These are phyloP conservation scores for Podaxis rugospora DNA, from an alignment of 768 basidiomycete genomes.

Conservation along the genomic window DNA sequence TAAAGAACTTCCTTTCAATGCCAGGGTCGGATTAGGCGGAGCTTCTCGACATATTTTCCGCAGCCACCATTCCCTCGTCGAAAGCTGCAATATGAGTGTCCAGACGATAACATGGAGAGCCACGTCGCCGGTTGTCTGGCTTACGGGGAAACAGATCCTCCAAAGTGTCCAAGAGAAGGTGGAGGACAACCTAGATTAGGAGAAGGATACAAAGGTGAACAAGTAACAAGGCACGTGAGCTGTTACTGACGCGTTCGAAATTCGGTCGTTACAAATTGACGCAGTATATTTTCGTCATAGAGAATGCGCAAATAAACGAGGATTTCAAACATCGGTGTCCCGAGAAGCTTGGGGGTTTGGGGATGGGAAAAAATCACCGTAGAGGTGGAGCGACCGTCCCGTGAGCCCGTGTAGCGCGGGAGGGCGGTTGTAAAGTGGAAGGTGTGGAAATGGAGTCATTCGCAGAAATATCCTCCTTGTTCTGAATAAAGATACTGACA, in stretches of 20 bases:
- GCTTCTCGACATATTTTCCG: background rate
- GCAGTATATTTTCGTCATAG: background rate
- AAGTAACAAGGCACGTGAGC: background rate
- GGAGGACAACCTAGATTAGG: background rate
- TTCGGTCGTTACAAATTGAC: background rate
- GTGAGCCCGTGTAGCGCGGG: constrained; percentile 3
- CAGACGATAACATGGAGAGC: background rate
- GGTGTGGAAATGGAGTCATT: background rate
- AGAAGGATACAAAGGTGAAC: background rate
- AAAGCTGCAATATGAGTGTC: background rate
- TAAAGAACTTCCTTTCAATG: background rate
- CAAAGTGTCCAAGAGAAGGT: background rate
- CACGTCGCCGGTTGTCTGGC: background rate
- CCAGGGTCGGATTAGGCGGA: background rate
- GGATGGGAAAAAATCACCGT: background rate
- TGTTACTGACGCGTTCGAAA: background rate
- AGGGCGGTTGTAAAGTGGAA: constrained; percentile 5
- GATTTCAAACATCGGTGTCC: background rate
- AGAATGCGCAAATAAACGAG: background rate
- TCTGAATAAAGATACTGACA: constrained; percentile 1
- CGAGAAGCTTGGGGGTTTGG: background rate
- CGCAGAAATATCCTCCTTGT: background rate
- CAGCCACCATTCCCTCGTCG: background rate
- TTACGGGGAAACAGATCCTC: background rate
- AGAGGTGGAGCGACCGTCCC: background rate